These are phyloP conservation scores for Aspergillus fijiensis DNA, from an alignment of 2,329 filamentous ascomycete genomes.

Conservation along the genomic window DNA sequence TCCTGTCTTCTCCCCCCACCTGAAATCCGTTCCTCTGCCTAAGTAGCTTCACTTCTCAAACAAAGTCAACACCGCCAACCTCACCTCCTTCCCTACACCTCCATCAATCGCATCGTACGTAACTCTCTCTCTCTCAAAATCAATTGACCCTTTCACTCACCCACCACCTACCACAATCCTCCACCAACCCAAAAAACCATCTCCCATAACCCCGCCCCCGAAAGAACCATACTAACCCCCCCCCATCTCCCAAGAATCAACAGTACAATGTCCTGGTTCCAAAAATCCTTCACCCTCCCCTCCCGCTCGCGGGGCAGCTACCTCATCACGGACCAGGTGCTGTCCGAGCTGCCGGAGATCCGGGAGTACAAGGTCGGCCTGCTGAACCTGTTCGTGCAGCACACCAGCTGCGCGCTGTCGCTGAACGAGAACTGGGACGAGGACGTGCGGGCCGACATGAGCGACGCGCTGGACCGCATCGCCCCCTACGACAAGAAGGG, in stretches of 20 bases:
- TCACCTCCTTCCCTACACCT: not conserved
- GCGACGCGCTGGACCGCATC: constrained; percentile 85
- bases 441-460: constrained; percentile 92
- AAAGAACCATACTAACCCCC: not conserved
- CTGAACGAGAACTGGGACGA: constrained; percentile 89
- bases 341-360: constrained; percentile 73
- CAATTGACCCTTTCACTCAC: no score
- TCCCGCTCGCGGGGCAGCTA: constrained; percentile 78
- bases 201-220: constrained; percentile 1
- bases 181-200: constrained; percentile 10
- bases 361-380: constrained; percentile 79
- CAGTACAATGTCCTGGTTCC: constrained; percentile 66
- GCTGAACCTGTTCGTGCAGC: constrained; percentile 88
- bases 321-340: constrained; percentile 77
- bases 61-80: not conserved
- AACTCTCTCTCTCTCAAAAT: no score
- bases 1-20: not conserved
- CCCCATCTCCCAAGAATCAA: not conserved
- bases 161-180: not conserved
- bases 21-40: not conserved
- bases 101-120: no score
- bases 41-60: not conserved
- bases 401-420: constrained; percentile 86
- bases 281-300: constrained; percentile 81
- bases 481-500: constrained; percentile 78